Percentiles rank a stretch among this genome's conserved stretches.
Conservation (phyloP, 495 filamentous ascomycete species). For the Podospora didyma region DNA sequence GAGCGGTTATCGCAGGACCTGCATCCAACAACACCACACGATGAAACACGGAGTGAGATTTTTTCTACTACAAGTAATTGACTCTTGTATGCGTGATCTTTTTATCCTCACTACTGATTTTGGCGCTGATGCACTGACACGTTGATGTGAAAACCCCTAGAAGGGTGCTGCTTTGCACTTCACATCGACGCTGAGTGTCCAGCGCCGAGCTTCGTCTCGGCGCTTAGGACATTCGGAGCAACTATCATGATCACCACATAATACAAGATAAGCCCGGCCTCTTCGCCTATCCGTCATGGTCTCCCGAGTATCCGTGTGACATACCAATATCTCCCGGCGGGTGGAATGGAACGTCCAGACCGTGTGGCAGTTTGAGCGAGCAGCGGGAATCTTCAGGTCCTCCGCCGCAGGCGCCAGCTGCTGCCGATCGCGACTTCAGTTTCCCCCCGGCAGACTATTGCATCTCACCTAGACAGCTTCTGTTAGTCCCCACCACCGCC, state of each 20-base stretch:
- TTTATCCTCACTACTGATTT: too few relatives aligned
- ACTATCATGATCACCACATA: conserved; percentile 2
- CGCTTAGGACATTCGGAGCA: conserved; percentile 1
- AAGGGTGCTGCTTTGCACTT: not conserved
- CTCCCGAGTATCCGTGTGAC: not conserved
- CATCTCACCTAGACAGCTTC: conserved; percentile 2
- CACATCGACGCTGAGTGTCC: not conserved
- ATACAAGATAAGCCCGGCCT: not conserved
- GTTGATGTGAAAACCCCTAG: too few relatives aligned
- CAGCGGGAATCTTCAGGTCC: not conserved
- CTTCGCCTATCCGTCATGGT: not conserved
- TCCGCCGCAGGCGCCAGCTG: not conserved
- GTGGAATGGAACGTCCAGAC: not conserved
- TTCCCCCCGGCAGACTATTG: not conserved
- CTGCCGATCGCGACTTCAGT: conserved; percentile 2
- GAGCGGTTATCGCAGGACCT: too few relatives aligned
- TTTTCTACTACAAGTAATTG: too few relatives aligned
- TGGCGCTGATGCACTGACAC: too few relatives aligned
- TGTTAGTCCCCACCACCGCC: not conserved
- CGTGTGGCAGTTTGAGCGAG: not conserved
- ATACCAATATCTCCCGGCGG: not conserved
- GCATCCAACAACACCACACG: too few relatives aligned
- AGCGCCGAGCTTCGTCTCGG: conserved; percentile 2
- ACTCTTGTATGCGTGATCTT: too few relatives aligned
- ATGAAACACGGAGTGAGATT: too few relatives aligned